Evolutionary conservation across 1,284 basidiomycete species (phyloP).

Genomic region (Polyporus tsugae): DNA sequence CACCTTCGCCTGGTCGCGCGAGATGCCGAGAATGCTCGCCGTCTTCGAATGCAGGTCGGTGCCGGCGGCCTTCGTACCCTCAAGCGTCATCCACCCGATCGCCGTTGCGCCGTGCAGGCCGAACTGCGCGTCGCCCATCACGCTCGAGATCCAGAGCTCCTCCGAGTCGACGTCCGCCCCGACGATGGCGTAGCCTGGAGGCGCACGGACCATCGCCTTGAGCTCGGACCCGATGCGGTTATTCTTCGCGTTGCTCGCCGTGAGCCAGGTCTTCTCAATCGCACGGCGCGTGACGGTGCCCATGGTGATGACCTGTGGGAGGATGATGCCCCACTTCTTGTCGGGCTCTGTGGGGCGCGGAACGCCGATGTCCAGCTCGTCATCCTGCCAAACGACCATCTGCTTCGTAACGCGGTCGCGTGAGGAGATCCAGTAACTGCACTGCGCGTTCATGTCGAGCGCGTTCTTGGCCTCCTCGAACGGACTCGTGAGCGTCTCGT

Average conservation of each 20-base stretch:
- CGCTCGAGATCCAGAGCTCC: conserved; percentile 99
- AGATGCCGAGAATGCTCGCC: conserved; percentile 92
- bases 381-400: conserved; percentile 88
- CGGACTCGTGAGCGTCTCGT: conserved; percentile 84
- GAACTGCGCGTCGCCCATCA: conserved; percentile 99
- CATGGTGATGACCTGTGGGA: conserved; percentile 98
- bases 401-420: conserved; percentile 94
- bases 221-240: conserved; percentile 98
- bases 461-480: conserved; percentile 85
- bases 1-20: conserved; percentile 96
- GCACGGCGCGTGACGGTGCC: conserved; percentile 97
- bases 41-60: conserved; percentile 99
- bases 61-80: conserved; percentile 96
- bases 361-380: conserved; percentile 48
- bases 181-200: conserved; percentile 93
- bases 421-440: conserved; percentile 98
- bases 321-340: conserved; percentile 86
- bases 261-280: conserved; percentile 98
- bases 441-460: conserved; percentile 92
- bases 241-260: conserved; percentile 97
- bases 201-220: conserved; percentile 97
- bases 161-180: conserved; percentile 99
- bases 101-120: conserved; percentile 97
- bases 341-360: conserved; percentile 38
- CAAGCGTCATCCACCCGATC: conserved; percentile 99